Evolutionary conservation across 768 basidiomycete genomes (phyloP), one percentile per base, ranked within the genome.

Genomic region (Nidularia pulvinata): DNA sequence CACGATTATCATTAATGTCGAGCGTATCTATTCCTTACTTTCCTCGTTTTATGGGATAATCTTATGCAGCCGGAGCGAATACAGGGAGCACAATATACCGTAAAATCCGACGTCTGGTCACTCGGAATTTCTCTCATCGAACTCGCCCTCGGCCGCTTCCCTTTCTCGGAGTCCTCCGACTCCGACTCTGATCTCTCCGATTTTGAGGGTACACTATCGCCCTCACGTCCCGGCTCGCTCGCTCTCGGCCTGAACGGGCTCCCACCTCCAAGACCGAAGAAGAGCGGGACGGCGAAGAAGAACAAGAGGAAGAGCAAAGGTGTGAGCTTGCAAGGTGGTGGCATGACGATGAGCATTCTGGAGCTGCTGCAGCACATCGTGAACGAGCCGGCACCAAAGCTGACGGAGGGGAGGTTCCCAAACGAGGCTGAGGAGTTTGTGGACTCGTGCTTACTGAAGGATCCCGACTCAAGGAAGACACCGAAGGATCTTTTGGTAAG

Each of bases 81-180:
- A 75, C 96, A 98, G 73, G 97, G 97, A 48, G 94, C 94, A 1
- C 92, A 93, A 65, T 98, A 99, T 69, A 95, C 94, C 32, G 96
- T 99, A 70, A 98, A 98, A 72, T 98, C 95, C 3, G 97, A 99
- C 62, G 96, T 98, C 4, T 99, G 97, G 97, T 98, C 96, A 0
- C 83, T 98, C 44, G 97, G 97, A 33, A 94, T 99, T 65, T 92
- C 95, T 6, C 79, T 99, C 47, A 95, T 98, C 68, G 97, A 99
- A 73, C 85, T 99, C 42, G 97, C 95, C 0, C 84, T 96, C 33
- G 97, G 96, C 13, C 89, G 94, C 36, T 99, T 99, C 81, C 97
- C 97, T 22, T 99, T 98, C 74, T 86, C 93, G 44, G 89, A 93
- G 64, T 86, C 87, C 2, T 89, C 87, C 33, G 64, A 69, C 48